Evolutionary conservation across 352 stramenopile species (phyloP), one percentile per base, ranked within the genome.

Genomic region (Phytophthora ramorum): DNA sequence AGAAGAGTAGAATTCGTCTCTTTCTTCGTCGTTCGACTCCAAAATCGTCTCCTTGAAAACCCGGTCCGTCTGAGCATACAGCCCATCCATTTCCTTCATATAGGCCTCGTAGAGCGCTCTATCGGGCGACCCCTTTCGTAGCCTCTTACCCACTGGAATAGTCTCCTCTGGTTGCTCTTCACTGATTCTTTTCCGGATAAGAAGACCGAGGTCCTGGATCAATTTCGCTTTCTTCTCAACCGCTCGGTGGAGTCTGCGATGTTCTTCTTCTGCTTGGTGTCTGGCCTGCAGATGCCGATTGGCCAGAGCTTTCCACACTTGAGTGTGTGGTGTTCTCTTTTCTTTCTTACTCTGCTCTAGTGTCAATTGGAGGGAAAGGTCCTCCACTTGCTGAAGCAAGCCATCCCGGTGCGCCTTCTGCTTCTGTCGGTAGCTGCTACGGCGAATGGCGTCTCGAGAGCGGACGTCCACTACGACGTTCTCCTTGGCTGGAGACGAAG

Each of bases 261-360:
- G 46, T 22, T 74, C 60, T 17, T 74, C 59, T 50, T 70, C 66
- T 4, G 66, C 60, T 1, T 46, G n/a, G 0, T 70, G 44, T 57
- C 66, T 45, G 4, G 37, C 66, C n/a, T 74, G 53, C 47, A 69
- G 17, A 19, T 70, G 60, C 1, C 54, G 47, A 24, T 46, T 62
- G 8, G 66, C 59, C 1, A 74, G 54, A 1, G 41, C 66, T 41
- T 74, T 66, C 66, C 66, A 74, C 34, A 74, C n/a, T 7, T n/a
- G 48, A 8, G 59, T 43, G 1, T 35, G 40, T 0, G 40, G 26
- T 28, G 47, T 4, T 37, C 40, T 51, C 46, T 34, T 34, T 34
- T 34, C 28, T 34, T 34, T 34, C 32, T 69, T 49, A 8, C 40
- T 60, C 10, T 22, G 47, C 28, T 72, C 51, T 10, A 72, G 28